Evolutionary conservation across 257 asterid genomes (phyloP), one percentile per base, ranked within the genome.

Genomic region (Rauvolfia tetraphylla): DNA sequence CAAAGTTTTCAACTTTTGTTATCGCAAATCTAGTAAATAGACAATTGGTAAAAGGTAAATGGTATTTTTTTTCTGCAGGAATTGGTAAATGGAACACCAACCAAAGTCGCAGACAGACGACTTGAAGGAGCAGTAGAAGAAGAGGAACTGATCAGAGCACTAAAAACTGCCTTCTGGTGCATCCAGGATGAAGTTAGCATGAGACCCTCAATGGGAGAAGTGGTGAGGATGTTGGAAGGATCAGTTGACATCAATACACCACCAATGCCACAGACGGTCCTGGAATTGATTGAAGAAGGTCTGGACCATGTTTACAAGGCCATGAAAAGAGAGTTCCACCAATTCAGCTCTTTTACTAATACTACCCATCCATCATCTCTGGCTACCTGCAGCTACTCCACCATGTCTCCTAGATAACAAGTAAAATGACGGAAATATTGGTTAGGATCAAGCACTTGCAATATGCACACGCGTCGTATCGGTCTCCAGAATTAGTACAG

Each of bases 141-240:
- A 74, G 96, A 87, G 38, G 93, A 90, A 84, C 59, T 91, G 11
- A 76, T 71, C 20, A 79, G 97, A 79, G 94, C 93, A 8, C 72
- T 93, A 18, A 88, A 80, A 73, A 88, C 86, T 3, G 97, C 96
- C 0, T 89, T 93, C 49, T 93, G 97, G 98, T 93, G 98, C 85
- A 92, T 93, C 20, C 98, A 92, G 23, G 97, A 93, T 31, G 98
- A 93, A 62, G 89, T 91, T 3, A 78, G 72, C 56, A 79, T 78
- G 85, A 88, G 98, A 84, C 98, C 98, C 0, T 84, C 93, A 0
- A 91, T 91, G 97, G 98, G 98, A 3, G 97, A 93, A 42, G 97
- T 90, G 13, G 91, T 93, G 87, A 91, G 80, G 85, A 90, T 93
- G 93, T 77, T 93, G 79, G 98, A 93, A 80, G 98, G 94, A 65